Base-by-base conservation (phyloP, 2,329 filamentous ascomycete species). In the Sclerotinia subarctica region DNA sequence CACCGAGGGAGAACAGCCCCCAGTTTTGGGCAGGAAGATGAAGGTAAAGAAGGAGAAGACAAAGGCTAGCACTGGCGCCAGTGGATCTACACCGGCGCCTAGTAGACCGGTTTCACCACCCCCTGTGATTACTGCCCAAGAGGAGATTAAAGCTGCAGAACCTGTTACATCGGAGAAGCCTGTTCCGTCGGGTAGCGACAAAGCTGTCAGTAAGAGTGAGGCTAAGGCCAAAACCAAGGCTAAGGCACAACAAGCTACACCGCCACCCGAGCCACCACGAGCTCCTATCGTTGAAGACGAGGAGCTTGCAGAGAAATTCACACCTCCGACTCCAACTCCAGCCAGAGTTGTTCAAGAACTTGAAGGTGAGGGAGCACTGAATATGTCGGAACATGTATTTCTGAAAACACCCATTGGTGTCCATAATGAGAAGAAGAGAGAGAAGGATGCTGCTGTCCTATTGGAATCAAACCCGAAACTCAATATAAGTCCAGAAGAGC, bases 1-100 rank as follows among this genome's bases (percentile, higher is more conserved):
- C 47, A 78, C 78, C 13, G 81, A 83, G 59, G 82, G 83, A 72
- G 81, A 82, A 13, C 82, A 85, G 72, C 92, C 88, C 10, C 92
- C 92, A 0, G 90, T 96, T 52, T 78, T 93, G 60, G 90, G 90
- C 46, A 86, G 92, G 64, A 93, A 93, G 82, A 94, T 93, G 82
- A 95, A 94, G 80, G 87, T 91, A 77, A 93, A 91, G 82, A 94
- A 93, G 79, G 88, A 90, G 73, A 89, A 86, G 74, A 74, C 72
- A 8, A 64, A n/a, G 8, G 69, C 75, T 1, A 79, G 79, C 73
- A 76, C 69, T 58, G 71, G 71, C 47, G 68, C 70, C 49, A 71
- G 72, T 60, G 73, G 68, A 21, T 74, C 75, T 63, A 76, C 75
- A 15, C 74, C 76, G 26, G 70, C 63, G 38, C 69, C 66, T 52